These are phyloP conservation scores for Umbelopsis vinacea DNA, from an alignment of 192 early-diverging fungal species.

Conservation along the genomic window DNA sequence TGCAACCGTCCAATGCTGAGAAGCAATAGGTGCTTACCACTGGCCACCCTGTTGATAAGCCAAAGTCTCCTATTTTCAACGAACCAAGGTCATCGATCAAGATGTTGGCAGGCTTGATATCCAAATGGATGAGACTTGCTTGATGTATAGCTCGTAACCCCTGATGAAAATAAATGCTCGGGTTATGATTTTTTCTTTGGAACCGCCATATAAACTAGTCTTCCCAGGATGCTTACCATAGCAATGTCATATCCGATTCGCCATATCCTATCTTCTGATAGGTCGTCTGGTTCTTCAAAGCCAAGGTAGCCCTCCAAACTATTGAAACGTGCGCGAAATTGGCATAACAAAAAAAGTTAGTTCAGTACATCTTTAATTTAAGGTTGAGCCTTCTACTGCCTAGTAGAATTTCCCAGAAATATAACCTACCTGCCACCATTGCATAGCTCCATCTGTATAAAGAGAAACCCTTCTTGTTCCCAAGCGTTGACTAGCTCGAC, in stretches of 20 bases:
- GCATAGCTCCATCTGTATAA: conserved; percentile 90
- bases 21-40: conserved; percentile 46
- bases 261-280: conserved; percentile 65
- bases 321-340: neutral
- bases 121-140: conserved; percentile 77
- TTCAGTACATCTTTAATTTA: neutral
- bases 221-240: conserved; percentile 38
- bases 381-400: neutral
- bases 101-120: conserved; percentile 91
- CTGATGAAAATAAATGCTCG: conserved; percentile 32
- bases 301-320: conserved; percentile 27
- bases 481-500: conserved; percentile 82
- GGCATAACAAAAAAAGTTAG: neutral
- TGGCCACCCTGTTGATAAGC: conserved; percentile 69
- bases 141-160: conserved; percentile 78
- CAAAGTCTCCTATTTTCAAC: conserved; percentile 93
- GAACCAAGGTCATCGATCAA: conserved; percentile 66
- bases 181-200: neutral
- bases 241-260: conserved; percentile 66
- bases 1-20: neutral
- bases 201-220: no score
- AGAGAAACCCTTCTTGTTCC: conserved; percentile 89
- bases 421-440: conserved; percentile 64
- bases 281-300: conserved; percentile 8
- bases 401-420: no score